Base-by-base conservation (phyloP, 768 basidiomycete genomes). In the Kwoniella europaea region DNA sequence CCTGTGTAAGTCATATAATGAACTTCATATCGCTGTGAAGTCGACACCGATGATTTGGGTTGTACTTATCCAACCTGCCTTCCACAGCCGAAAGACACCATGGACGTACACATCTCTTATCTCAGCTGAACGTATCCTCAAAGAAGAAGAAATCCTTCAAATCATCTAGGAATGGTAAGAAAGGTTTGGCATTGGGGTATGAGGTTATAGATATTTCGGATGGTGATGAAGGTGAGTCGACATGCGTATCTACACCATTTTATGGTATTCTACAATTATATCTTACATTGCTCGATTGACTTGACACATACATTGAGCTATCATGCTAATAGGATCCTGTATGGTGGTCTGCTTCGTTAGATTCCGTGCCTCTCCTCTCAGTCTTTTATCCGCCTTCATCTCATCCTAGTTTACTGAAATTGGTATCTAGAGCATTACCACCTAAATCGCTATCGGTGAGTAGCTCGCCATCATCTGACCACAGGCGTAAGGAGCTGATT, bases 201-300 rank as follows among this genome's bases (percentile, higher is more conserved):
- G 92, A 95, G 75, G 96, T 93, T 87, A 87, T 92, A 3, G 92
- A 97, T 79, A 88, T 97, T 29, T 86, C 90, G 63, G 95, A 97
- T 29, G 94, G 89, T 4, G 95, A 97, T 79, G 94, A 97, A 89
- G 95, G 95, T 91, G 70, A 71, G 89, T 84, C 29, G 50, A n/a
- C 16, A 53, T 53, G 16, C 15, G 20, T 20, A 20, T 24, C 42
- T 9, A 35, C 10, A 59, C 22, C 16, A 43, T 43, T 50, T 22
- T 24, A 22, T 70, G 35, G 35, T 35, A 4, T 35, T 35, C 6
- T 35, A 35, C 35, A 35, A 35, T 35, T 35, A 35, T 35, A 35
- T 6, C 1, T 35, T 6, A 35, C 35, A 35, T 35, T 35, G 35
- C 35, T 35, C 35, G 35, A 35, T 35, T 35, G 6, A 35, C 0